Base-by-base conservation (phyloP, 1,139 yeast genomes). In the Saccharomyces pastorianus region DNA sequence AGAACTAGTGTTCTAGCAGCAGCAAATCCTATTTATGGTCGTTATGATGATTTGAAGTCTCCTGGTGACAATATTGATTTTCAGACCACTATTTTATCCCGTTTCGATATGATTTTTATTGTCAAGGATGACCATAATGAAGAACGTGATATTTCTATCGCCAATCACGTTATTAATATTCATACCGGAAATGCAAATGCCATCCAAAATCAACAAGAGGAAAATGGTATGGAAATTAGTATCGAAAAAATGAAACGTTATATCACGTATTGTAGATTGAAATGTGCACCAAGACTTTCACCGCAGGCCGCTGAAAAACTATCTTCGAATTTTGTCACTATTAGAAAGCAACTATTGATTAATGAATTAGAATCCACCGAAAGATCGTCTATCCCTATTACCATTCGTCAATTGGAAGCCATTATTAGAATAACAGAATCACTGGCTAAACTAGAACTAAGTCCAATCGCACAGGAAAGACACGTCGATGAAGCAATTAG, bases 51-150 rank as follows among this genome's bases (percentile, higher is more conserved):
- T 60, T 81, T 88, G 77, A 91, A 90, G 71, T 84, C 95, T 49
- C 97, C 99, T 0, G 99, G 99, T 59, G 99, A 93, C 68, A 95
- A 93, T 66, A 93, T 93, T 64, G 99, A 93, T 71, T 93, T 93
- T 76, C 99, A 93, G 73, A 88, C 96, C 2, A 93, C 99, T 3
- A 88, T 93, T 71, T 78, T 93, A 72, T 93, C 99, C 6, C 86
- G 99, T 75, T 93, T 93, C 69, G 99, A 93, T 73, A 93, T 95
- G 99, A 95, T 93, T 67, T 93, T 90, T 73, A 89, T 93, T 64
- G 96, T 93, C 55, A 93, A 90, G 68, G 99, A 93, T 72, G 96
- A 87, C 55, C 98, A 95, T 71, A 85, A 90, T 66, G 90, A 85
- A 63, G 79, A 77, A 32, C 79, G 96, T 66, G 99, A 95, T 75